A percentile compares a stretch with the other conserved stretches of the same genome.
phyloP scores from a whole-genome alignment of 495 filamentous ascomycete species.

The Tuber umbilicatum region DNA sequence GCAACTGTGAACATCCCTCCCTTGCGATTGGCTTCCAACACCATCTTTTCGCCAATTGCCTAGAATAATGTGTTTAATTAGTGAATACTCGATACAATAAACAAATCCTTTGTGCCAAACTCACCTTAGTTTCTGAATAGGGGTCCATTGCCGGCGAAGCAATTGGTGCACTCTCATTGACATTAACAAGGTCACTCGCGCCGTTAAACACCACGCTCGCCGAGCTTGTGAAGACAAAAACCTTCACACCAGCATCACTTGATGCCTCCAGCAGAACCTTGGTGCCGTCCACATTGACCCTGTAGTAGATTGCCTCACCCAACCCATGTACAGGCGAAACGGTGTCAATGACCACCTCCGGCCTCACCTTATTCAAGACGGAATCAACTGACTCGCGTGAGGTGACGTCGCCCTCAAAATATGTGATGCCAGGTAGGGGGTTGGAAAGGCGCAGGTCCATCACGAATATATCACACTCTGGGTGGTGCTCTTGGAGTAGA shows the following conservation, averaged over 20 bases:
- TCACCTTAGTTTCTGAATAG: slow-evolving; percentile 82
- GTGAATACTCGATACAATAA: neutral
- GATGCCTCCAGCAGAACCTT: slow-evolving; percentile 69
- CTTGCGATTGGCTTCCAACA: slow-evolving; percentile 76
- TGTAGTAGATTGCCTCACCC: slow-evolving; percentile 59
- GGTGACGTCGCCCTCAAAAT: slow-evolving; percentile 85
- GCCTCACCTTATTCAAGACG: slow-evolving; percentile 63
- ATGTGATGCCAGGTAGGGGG: slow-evolving; percentile 64
- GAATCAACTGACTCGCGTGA: slow-evolving; percentile 56
- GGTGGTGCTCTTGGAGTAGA: slow-evolving; percentile 52
- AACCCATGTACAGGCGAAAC: slow-evolving; percentile 64
- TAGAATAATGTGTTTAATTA: slow-evolving; percentile 42
- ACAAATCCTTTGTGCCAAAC: slow-evolving; percentile 14
- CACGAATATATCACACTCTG: slow-evolving; percentile 61
- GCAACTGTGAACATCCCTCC: slow-evolving; percentile 65
- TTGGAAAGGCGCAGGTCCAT: slow-evolving; percentile 80
- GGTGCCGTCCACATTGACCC: slow-evolving; percentile 92
- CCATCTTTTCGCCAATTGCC: slow-evolving; percentile 79
- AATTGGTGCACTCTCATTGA: slow-evolving; percentile 79
- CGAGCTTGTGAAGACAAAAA: slow-evolving; percentile 89
- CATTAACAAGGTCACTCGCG: slow-evolving; percentile 72
- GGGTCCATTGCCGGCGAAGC: slow-evolving; percentile 72
- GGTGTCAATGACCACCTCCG: slow-evolving; percentile 91
- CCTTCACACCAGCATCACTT: slow-evolving; percentile 70
- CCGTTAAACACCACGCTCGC: slow-evolving; percentile 82